These are phyloP conservation scores for Neltuma alba DNA, from an alignment of 306 rosid genomes.

Conservation along the genomic window DNA sequence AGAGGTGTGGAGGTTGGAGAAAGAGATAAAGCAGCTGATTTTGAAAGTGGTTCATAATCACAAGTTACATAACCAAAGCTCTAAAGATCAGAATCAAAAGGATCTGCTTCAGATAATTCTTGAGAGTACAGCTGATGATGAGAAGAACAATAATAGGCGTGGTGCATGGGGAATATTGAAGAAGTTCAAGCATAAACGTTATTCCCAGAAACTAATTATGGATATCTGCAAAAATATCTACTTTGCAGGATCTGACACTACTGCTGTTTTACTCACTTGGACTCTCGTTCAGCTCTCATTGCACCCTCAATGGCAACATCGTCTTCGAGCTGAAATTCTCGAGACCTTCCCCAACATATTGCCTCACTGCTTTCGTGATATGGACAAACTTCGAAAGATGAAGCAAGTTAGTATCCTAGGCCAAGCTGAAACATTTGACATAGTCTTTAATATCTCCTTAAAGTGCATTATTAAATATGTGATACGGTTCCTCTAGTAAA, in stretches of 20 bases:
- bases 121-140: background rate
- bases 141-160: background rate
- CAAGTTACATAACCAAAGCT: constrained; percentile 2
- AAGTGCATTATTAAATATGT: background rate
- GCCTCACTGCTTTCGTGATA: constrained; percentile 24
- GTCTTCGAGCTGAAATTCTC: constrained; percentile 38
- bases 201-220: background rate
- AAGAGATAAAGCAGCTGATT: constrained; percentile 39
- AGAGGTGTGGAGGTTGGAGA: constrained; percentile 35
- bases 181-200: background rate
- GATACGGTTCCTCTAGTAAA: too few relatives aligned
- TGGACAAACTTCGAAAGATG: constrained; percentile 22
- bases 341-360: background rate
- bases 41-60: constrained; percentile 28
- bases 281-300: constrained; percentile 38
- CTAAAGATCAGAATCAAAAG: constrained; percentile 1
- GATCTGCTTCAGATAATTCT: constrained; percentile 38
- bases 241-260: constrained; percentile 46
- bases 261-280: constrained; percentile 40
- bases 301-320: constrained; percentile 45
- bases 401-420: constrained; percentile 28
- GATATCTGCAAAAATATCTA: background rate
- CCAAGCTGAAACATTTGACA: background rate
- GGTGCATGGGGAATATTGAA: background rate
- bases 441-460: background rate